phyloP scores from a whole-genome alignment of 805 yeast species.

The Citeromyces nyonsensis region DNA sequence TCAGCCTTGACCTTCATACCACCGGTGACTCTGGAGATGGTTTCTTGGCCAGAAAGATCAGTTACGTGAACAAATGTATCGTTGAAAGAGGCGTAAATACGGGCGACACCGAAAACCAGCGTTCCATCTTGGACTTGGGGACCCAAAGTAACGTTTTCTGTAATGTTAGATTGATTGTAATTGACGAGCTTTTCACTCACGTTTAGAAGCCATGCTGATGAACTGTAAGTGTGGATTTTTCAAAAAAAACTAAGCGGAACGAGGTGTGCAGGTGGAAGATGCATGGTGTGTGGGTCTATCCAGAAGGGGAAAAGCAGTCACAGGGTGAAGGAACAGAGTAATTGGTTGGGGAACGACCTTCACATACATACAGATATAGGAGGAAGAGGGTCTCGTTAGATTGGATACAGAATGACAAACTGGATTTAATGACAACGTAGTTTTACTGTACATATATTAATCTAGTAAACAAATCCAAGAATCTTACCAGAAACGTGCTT shows the following conservation, averaged over 20 bases:
- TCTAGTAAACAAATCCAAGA: slow-evolving; percentile 92
- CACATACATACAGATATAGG: no score
- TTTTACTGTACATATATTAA: slow-evolving; percentile 4
- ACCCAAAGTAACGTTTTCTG: slow-evolving; percentile 52
- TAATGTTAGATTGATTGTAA: slow-evolving; percentile 1
- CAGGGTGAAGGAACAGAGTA: no score
- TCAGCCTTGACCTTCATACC: slow-evolving; percentile 99
- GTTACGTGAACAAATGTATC: slow-evolving; percentile 99
- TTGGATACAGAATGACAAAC: no score
- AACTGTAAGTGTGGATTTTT: not conserved
- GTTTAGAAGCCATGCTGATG: slow-evolving; percentile 1
- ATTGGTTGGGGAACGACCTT: no score
- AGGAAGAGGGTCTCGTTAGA: no score
- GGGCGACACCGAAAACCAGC: slow-evolving; percentile 99
- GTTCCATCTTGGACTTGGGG: slow-evolving; percentile 92
- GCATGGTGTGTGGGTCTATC: no score
- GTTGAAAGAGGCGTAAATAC: slow-evolving; percentile 99
- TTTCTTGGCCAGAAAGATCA: slow-evolving; percentile 98
- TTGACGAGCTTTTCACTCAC: not conserved
- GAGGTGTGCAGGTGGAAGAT: no score
- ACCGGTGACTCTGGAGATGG: slow-evolving; percentile 99
- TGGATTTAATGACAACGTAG: no score
- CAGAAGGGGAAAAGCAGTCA: no score
- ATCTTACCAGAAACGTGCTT: slow-evolving; percentile 99
- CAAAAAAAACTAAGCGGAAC: no score